These are phyloP conservation scores for Oryza brachyantha DNA, from an alignment of 176 grass and related monocot genomes.

Conservation along the genomic window DNA sequence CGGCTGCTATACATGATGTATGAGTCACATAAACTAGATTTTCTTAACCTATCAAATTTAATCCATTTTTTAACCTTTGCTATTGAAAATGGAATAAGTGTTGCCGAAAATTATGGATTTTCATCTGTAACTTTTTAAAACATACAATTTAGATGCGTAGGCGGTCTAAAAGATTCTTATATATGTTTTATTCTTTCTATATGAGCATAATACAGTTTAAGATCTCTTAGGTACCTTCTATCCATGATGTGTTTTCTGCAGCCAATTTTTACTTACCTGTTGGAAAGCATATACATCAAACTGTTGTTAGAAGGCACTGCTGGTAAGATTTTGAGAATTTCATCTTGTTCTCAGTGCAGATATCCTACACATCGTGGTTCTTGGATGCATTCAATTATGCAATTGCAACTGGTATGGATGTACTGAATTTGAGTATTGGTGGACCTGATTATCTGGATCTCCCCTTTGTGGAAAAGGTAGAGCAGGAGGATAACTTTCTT, in stretches of 20 bases:
- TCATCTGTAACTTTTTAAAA: neutral
- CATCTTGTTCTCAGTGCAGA: slow-evolving; percentile 86
- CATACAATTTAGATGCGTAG: neutral
- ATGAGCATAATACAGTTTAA: neutral
- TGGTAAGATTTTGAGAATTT: slow-evolving; percentile 88
- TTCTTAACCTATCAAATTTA: neutral
- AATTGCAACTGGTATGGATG: slow-evolving; percentile 94
- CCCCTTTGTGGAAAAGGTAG: slow-evolving; percentile 98
- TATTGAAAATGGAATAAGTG: neutral
- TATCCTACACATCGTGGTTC: slow-evolving; percentile 99
- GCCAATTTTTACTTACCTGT: neutral
- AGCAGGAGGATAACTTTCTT: slow-evolving; percentile 4
- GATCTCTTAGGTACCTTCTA: neutral
- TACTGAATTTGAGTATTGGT: slow-evolving; percentile 96
- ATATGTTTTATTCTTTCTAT: neutral
- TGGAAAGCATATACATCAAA: neutral
- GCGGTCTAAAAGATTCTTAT: too few species aligned
- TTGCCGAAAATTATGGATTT: neutral
- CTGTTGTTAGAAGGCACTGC: slow-evolving; percentile 14
- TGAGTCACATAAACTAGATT: neutral
- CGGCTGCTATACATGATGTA: slow-evolving; percentile 16
- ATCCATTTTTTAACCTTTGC: neutral
- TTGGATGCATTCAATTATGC: slow-evolving; percentile 99
- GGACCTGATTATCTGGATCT: slow-evolving; percentile 97
- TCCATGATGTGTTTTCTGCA: neutral